Evolutionary conservation across 257 asterid species (phyloP).

Genomic region (Solanum tarijense): DNA sequence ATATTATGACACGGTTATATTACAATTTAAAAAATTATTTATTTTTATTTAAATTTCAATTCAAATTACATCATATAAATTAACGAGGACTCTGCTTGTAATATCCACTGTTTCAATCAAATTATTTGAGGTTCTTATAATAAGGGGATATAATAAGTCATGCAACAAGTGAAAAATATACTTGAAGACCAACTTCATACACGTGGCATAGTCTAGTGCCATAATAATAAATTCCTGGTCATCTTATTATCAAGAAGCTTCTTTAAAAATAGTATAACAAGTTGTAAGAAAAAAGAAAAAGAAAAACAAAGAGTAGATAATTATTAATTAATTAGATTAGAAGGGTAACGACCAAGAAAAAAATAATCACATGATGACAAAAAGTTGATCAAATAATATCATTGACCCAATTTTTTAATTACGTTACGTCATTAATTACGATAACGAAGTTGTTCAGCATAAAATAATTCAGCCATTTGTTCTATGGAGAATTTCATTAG

Average conservation of each 20-base stretch:
- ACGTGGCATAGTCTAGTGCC: not conserved
- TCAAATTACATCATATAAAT: not conserved
- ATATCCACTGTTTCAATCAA: not conserved
- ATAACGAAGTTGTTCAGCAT: not conserved
- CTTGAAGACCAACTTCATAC: not conserved
- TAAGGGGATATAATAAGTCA: not conserved
- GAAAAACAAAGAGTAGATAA: not conserved
- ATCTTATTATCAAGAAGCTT: not conserved
- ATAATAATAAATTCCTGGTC: not conserved
- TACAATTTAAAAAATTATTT: no score
- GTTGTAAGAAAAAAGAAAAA: not conserved
- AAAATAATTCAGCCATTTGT: not conserved
- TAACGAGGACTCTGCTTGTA: not conserved
- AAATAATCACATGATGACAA: not conserved
- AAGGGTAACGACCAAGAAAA: not conserved
- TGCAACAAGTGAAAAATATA: not conserved
- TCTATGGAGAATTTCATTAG: not conserved
- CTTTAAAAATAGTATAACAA: not conserved
- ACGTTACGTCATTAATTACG: not conserved
- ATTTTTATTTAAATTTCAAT: no score
- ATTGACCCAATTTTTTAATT: not conserved
- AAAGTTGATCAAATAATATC: not conserved
- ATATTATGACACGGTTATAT: no score
- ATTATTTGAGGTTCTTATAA: not conserved
- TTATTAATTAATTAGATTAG: not conserved